Conservation (phyloP, 2,329 filamentous ascomycete genomes). For the Epichloe elymi region DNA sequence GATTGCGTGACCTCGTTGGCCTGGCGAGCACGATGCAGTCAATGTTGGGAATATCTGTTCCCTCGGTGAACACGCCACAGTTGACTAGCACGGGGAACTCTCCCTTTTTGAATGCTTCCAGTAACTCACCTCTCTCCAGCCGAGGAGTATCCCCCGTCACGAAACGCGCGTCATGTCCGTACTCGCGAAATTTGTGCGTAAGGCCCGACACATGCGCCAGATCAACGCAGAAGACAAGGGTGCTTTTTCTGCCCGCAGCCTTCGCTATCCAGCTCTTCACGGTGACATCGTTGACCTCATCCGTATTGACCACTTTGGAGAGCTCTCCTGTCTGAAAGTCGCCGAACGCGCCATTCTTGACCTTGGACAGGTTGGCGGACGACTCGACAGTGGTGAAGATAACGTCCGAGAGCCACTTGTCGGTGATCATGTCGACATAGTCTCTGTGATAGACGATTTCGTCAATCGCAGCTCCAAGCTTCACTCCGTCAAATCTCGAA, state of each 20-base stretch:
- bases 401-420: slow-evolving; percentile 87
- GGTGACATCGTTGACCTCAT: slow-evolving; percentile 67
- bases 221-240: slow-evolving; percentile 89
- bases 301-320: slow-evolving; percentile 71
- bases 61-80: slow-evolving; percentile 93
- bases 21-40: slow-evolving; percentile 83
- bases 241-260: slow-evolving; percentile 62
- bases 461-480: slow-evolving; percentile 74
- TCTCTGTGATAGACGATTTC: slow-evolving; percentile 91
- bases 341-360: slow-evolving; percentile 46
- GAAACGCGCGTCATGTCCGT: slow-evolving; percentile 71
- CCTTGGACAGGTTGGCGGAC: slow-evolving; percentile 62
- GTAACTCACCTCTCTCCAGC: slow-evolving; percentile 50
- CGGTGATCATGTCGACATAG: slow-evolving; percentile 57
- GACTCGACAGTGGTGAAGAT: slow-evolving; percentile 86
- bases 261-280: slow-evolving; percentile 77
- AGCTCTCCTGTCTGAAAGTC: slow-evolving; percentile 75
- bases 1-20: slow-evolving; percentile 82
- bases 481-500: slow-evolving; percentile 69
- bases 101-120: slow-evolving; percentile 61
- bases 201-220: slow-evolving; percentile 66
- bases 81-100: slow-evolving; percentile 84
- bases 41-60: slow-evolving; percentile 94
- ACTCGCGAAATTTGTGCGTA: slow-evolving; percentile 59
- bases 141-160: slow-evolving; percentile 74